These are phyloP conservation scores for Periconia macrospinosa DNA, from an alignment of 2,329 filamentous ascomycete species.

Conservation along the genomic window DNA sequence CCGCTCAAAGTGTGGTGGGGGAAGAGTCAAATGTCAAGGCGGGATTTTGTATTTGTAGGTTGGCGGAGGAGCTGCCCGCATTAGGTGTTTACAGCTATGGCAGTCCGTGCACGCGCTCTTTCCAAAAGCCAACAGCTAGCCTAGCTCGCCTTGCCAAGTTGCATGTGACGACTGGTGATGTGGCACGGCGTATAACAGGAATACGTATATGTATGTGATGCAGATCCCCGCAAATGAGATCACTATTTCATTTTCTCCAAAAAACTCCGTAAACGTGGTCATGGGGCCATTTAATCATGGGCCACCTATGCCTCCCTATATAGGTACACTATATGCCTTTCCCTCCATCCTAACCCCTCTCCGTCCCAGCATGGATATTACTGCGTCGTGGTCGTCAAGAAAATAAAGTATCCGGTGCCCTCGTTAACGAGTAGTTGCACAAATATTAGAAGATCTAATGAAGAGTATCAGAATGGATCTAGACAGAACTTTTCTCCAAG, in stretches of 20 bases:
- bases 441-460: conserved; percentile 33
- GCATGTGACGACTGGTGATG: not conserved
- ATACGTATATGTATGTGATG: not conserved
- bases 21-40: not conserved
- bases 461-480: conserved; percentile 11
- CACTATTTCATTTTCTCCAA: not conserved
- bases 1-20: too few relatives aligned
- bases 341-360: not conserved
- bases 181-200: not conserved
- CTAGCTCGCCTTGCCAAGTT: not conserved
- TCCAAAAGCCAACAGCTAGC: conserved; percentile 1
- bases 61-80: not conserved
- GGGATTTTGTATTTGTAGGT: not conserved
- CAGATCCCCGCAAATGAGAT: not conserved
- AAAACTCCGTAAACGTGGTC: conserved; percentile 15
- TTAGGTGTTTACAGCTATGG: conserved; percentile 7
- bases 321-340: conserved; percentile 1
- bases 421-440: conserved; percentile 15
- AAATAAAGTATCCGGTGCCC: conserved; percentile 11
- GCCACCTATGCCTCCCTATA: not conserved
- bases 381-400: conserved; percentile 12
- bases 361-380: conserved; percentile 11
- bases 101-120: conserved; percentile 19
- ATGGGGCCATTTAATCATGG: not conserved
- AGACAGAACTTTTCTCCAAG: conserved; percentile 1